Evolutionary conservation across 345 rosid species (phyloP).

Genomic region (Eucalyptus sp.): DNA sequence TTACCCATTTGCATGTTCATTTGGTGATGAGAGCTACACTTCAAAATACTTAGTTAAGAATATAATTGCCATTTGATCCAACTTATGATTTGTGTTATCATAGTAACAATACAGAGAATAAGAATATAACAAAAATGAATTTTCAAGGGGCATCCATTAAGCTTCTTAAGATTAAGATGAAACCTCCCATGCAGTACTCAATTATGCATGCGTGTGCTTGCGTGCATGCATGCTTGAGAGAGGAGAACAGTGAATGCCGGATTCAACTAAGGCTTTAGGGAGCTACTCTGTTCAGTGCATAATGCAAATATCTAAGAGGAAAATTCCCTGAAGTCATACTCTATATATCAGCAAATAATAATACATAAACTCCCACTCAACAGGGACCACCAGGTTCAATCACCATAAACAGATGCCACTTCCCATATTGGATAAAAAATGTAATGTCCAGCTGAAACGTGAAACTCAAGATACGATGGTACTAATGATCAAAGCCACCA

Average conservation of each 20-base stretch:
- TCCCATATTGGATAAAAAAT: not conserved
- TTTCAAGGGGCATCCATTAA: not conserved
- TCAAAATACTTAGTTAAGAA: not conserved
- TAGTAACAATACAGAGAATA: not conserved
- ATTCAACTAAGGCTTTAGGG: not conserved
- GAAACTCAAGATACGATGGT: not conserved
- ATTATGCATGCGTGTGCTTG: not conserved
- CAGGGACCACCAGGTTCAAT: not conserved
- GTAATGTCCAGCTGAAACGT: not conserved
- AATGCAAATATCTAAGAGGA: not conserved
- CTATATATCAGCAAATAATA: not conserved
- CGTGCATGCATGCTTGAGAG: rapidly evolving
- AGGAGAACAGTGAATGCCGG: not conserved
- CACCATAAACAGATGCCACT: not conserved
- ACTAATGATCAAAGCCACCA: not conserved
- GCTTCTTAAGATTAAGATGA: not conserved
- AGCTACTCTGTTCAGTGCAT: not conserved
- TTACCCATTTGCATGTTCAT: not conserved
- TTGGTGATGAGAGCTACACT: not conserved
- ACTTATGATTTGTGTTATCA: not conserved
- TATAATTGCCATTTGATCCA: not conserved
- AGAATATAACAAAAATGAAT: not conserved
- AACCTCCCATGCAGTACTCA: not conserved
- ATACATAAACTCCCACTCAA: not conserved
- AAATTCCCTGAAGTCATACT: not conserved